Evolutionary conservation across 352 stramenopile genomes (phyloP).

Genomic region (Detonula confervacea): DNA sequence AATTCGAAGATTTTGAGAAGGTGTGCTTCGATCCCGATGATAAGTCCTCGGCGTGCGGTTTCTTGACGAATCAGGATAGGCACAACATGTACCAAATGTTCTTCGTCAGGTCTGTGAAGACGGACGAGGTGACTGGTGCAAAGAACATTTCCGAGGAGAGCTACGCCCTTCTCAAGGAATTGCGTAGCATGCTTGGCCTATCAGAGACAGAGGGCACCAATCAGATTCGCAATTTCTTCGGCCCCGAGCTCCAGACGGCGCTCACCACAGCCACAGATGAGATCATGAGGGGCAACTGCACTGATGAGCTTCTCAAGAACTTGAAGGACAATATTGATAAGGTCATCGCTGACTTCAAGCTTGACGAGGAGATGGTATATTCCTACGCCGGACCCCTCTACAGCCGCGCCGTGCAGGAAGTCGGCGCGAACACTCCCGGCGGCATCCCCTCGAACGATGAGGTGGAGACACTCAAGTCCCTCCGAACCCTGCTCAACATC

Average conservation of each 20-base stretch:
- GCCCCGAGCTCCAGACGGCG: constrained; percentile 70
- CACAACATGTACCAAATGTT: constrained; percentile 82
- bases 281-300: constrained; percentile 70
- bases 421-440: constrained; percentile 61
- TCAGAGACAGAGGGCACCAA: constrained; percentile 63
- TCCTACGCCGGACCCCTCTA: constrained; percentile 67
- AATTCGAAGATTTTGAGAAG: constrained; percentile 74
- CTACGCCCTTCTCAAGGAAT: constrained; percentile 62
- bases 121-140: constrained; percentile 35
- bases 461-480: constrained; percentile 58
- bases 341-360: constrained; percentile 59
- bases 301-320: constrained; percentile 65
- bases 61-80: constrained; percentile 64
- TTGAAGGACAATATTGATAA: constrained; percentile 68
- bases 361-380: constrained; percentile 69
- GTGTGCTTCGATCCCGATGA: constrained; percentile 74
- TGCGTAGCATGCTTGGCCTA: constrained; percentile 75
- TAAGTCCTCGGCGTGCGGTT: constrained; percentile 70
- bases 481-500: constrained; percentile 64
- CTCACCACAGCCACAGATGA: constrained; percentile 64
- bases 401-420: constrained; percentile 55
- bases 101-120: constrained; percentile 62
- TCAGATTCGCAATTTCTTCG: constrained; percentile 64
- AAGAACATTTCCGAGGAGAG: constrained; percentile 74
- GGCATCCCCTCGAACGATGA: constrained; percentile 74